Evolutionary conservation across 768 basidiomycete species (phyloP), one percentile per base, ranked within the genome.

Genomic region (Hygrocybe coccinea): DNA sequence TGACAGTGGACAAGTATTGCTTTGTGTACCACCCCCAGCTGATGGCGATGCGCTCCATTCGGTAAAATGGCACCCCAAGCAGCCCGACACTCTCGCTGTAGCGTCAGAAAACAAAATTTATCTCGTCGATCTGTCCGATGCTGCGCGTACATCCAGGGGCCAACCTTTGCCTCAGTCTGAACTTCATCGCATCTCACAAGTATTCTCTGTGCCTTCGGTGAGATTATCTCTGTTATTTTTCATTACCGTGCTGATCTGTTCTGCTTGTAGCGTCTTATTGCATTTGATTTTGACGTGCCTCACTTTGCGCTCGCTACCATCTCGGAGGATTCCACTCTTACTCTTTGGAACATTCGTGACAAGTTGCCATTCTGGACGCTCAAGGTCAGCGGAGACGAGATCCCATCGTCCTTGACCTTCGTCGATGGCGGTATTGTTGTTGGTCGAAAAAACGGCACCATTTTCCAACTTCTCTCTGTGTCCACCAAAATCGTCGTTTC

Each of bases 11-110:
- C 75, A 77, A 51, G 67, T 89, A 44, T 69, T 89, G 56, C 76
- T 90, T 12, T 91, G 87, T 60, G 79, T 90, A 22, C 76, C 79
- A 34, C 87, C 90, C 9, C 75, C 85, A 8, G 71, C 67, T 39
- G 74, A 74, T 29, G 77, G 79, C 52, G 83, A 87, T 46, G 82
- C 83, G 22, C 76, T 92, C 29, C 87, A 87, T 59, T 82, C 87
- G 11, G 90, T 92, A 56, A 91, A 91, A 67, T 92, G 91, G 91
- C 88, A 93, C 62, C 87, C 90, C 11, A 89, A 87, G 67, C 84
- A 91, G 55, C 77, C 81, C 2, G 86, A 90, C 65, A 85, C 82
- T 9, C 76, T 92, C 43, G 91, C 90, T 3, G 85, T 92, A n/a
- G 90, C 90, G 17, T 89, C 88, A 0, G 85, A 86, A 60, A 82